Percentiles rank a stretch among this genome's conserved stretches.
Conservation (phyloP, 768 basidiomycete species). For the Strobilomyces dryophilus region DNA sequence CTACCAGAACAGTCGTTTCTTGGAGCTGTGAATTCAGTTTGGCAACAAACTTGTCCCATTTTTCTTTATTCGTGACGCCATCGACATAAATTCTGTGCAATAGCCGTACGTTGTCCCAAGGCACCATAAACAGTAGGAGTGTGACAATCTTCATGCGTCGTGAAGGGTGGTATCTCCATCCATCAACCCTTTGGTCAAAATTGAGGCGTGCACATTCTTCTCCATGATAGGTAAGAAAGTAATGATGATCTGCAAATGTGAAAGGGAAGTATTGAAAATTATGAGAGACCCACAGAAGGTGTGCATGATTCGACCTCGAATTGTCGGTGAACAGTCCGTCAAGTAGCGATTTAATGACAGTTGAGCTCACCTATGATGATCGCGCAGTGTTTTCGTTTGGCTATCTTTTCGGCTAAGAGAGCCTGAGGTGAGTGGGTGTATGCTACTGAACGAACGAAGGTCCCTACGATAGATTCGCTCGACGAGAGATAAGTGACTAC, state of each 20-base stretch:
- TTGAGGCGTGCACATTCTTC: slow-evolving; percentile 41
- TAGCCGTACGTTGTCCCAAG: slow-evolving; percentile 41
- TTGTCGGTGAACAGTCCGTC: slow-evolving; percentile 5
- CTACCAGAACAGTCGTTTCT: slow-evolving; percentile 50
- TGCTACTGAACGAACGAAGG: background rate
- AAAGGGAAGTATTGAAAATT: background rate
- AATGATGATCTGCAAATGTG: slow-evolving; percentile 26
- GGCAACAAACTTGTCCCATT: slow-evolving; percentile 43
- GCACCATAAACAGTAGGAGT: slow-evolving; percentile 46
- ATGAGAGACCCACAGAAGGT: slow-evolving; percentile 22
- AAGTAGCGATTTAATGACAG: background rate
- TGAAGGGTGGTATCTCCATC: slow-evolving; percentile 29
- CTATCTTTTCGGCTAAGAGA: slow-evolving; percentile 10
- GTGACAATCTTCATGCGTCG: slow-evolving; percentile 36
- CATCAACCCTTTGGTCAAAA: slow-evolving; percentile 31
- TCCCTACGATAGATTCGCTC: slow-evolving; percentile 22
- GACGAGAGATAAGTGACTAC: slow-evolving; percentile 23
- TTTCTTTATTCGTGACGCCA: slow-evolving; percentile 33
- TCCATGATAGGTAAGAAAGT: slow-evolving; percentile 42
- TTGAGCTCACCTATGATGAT: slow-evolving; percentile 19
- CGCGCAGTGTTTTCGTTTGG: slow-evolving; percentile 13
- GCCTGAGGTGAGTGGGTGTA: background rate
- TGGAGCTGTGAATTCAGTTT: slow-evolving; percentile 48
- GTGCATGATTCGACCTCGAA: slow-evolving; percentile 31
- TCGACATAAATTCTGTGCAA: slow-evolving; percentile 52